Evolutionary conservation across 2,329 filamentous ascomycete genomes (phyloP).

Genomic region (Bipolaris gigantea): DNA sequence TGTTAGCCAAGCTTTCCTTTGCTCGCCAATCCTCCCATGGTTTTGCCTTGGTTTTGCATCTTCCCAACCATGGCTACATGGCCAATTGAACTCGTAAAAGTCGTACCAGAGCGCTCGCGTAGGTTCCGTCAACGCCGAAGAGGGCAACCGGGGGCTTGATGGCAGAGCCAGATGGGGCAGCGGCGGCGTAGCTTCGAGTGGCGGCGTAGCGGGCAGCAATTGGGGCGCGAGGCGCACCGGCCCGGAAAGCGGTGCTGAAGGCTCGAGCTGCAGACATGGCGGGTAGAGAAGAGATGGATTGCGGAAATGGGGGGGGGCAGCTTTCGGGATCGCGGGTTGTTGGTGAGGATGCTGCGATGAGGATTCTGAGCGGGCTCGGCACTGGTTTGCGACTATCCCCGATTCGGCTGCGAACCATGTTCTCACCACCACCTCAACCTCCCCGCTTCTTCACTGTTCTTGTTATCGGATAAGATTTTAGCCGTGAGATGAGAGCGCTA

Average conservation of each 20-base stretch:
- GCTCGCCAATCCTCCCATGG: constrained; percentile 18
- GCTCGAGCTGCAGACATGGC: constrained; percentile 61
- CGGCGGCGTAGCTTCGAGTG: constrained; percentile 76
- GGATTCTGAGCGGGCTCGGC: constrained; percentile 31
- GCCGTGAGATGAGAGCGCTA: background rate
- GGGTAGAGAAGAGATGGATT: constrained; percentile 44
- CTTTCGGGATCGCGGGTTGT: background rate
- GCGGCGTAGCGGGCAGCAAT: constrained; percentile 63
- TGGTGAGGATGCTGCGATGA: constrained; percentile 27
- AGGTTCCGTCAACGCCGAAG: constrained; percentile 96
- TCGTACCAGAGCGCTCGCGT: constrained; percentile 96
- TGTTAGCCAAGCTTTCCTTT: constrained; percentile 27
- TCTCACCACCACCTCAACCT: background rate
- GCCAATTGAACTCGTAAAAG: constrained; percentile 22
- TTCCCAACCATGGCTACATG: constrained; percentile 16
- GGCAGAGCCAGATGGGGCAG: constrained; percentile 60
- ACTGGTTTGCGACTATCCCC: constrained; percentile 15
- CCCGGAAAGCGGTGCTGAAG: constrained; percentile 60
- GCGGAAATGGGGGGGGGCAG: constrained; percentile 29
- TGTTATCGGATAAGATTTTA: background rate
- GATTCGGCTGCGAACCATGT: constrained; percentile 6
- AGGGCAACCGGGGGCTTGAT: constrained; percentile 86
- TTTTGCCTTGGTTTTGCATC: constrained; percentile 19
- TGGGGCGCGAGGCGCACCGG: constrained; percentile 59
- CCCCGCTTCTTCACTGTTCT: background rate